These are phyloP conservation scores for Borovskyia barvae DNA, from an alignment of 208 protist genomes.

Conservation along the genomic window DNA sequence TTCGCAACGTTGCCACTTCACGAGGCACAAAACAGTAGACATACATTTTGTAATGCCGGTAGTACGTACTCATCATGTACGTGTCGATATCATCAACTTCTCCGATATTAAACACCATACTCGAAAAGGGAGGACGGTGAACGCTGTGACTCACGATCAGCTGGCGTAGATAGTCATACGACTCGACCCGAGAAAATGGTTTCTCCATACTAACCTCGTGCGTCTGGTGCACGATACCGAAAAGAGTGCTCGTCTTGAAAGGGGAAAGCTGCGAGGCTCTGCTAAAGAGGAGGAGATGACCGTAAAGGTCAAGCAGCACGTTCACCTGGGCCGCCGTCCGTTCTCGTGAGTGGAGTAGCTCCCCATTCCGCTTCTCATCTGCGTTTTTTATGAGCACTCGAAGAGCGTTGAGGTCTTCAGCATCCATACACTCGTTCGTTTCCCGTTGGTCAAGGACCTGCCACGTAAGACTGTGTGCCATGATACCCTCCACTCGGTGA, in stretches of 20 bases:
- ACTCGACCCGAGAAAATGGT: conserved; percentile 46
- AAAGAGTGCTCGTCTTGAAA: conserved; percentile 82
- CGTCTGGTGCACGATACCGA: conserved; percentile 64
- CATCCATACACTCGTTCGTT: conserved; percentile 54
- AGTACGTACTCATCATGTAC: conserved; percentile 87
- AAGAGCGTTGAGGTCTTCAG: conserved; percentile 42
- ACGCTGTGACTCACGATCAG: conserved; percentile 84
- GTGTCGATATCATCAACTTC: conserved; percentile 87
- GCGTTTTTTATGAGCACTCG: conserved; percentile 38
- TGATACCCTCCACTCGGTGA: neutral
- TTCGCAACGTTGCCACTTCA: conserved; percentile 56
- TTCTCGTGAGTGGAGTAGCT: conserved; percentile 25
- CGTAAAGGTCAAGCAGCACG: conserved; percentile 79
- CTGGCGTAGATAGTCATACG: conserved; percentile 70
- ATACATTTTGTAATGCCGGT: conserved; percentile 93
- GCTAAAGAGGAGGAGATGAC: conserved; percentile 79
- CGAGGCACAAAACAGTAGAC: conserved; percentile 82
- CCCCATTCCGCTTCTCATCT: conserved; percentile 29
- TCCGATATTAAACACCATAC: conserved; percentile 74
- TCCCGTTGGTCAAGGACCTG: conserved; percentile 41
- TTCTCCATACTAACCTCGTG: conserved; percentile 73
- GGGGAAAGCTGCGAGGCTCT: conserved; percentile 54
- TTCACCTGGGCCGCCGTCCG: conserved; percentile 32
- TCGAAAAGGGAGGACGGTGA: conserved; percentile 82
- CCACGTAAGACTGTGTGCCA: conserved; percentile 66